A percentile compares a stretch with the other conserved stretches of the same genome.
phyloP scores from a whole-genome alignment of 2,329 filamentous ascomycete genomes.

The Colletotrichum sp. region DNA sequence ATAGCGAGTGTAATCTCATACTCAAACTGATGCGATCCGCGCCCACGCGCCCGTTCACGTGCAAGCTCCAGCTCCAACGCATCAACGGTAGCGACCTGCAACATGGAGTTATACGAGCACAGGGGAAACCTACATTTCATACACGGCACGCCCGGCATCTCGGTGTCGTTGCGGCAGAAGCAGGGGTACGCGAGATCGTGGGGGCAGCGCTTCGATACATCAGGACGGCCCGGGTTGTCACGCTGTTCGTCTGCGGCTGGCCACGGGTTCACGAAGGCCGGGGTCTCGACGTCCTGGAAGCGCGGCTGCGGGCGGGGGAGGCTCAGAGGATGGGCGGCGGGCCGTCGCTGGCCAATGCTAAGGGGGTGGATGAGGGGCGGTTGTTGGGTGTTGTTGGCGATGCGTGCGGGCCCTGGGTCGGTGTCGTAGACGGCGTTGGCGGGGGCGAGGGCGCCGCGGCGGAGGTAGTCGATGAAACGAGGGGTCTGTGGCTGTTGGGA shows the following conservation, averaged over 20 bases:
- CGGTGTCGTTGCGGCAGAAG: background rate
- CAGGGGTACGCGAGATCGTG: background rate
- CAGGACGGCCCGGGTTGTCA: background rate
- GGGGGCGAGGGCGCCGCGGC: background rate
- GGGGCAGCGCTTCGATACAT: background rate
- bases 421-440: background rate
- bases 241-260: background rate
- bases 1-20: background rate
- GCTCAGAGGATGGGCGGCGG: background rate
- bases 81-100: background rate
- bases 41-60: background rate
- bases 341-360: background rate
- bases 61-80: background rate
- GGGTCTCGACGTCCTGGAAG: background rate
- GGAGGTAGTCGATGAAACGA: background rate
- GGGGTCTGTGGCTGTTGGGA: background rate
- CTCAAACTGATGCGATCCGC: background rate
- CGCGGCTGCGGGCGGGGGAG: background rate
- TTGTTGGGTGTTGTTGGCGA: background rate
- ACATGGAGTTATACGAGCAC: background rate
- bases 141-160: background rate
- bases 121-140: background rate
- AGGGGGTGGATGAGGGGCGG: background rate
- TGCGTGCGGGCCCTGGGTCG: background rate
- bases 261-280: background rate